A percentile compares a stretch with the other conserved stretches of the same genome.
Conservation (phyloP, 2,329 filamentous ascomycete species). For the Magnaporthiopsis incrustans region DNA sequence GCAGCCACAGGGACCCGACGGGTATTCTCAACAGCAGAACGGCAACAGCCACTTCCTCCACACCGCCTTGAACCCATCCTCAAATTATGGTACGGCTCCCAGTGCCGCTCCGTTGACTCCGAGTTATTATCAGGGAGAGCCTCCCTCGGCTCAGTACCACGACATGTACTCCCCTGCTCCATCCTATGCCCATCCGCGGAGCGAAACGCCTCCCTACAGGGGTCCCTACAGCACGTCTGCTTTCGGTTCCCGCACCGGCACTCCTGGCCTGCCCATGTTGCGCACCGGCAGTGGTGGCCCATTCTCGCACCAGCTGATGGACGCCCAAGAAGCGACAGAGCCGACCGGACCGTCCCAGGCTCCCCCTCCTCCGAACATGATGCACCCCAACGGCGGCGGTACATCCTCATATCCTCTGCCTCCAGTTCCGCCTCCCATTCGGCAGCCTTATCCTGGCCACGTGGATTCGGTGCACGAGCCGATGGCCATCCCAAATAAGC, state of each 20-base stretch:
- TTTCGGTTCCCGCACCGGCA: neutral
- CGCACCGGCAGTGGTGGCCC: neutral
- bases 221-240: slow-evolving; percentile 1
- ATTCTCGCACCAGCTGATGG: neutral
- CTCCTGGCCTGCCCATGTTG: slow-evolving; percentile 5
- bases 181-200: neutral
- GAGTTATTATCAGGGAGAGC: neutral
- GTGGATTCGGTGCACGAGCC: neutral
- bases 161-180: neutral
- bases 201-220: neutral
- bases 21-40: slow-evolving; percentile 4
- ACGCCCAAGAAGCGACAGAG: neutral
- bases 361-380: neutral
- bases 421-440: neutral
- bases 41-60: slow-evolving; percentile 10
- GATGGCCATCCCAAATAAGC: neutral
- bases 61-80: slow-evolving; percentile 10
- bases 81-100: slow-evolving; percentile 3
- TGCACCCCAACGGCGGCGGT: neutral
- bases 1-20: neutral
- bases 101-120: neutral
- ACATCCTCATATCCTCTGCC: neutral
- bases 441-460: neutral
- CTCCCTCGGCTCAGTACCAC: neutral
- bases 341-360: neutral